phyloP scores from a whole-genome alignment of 2,329 filamentous ascomycete species.

The Helminthosporium solani region DNA sequence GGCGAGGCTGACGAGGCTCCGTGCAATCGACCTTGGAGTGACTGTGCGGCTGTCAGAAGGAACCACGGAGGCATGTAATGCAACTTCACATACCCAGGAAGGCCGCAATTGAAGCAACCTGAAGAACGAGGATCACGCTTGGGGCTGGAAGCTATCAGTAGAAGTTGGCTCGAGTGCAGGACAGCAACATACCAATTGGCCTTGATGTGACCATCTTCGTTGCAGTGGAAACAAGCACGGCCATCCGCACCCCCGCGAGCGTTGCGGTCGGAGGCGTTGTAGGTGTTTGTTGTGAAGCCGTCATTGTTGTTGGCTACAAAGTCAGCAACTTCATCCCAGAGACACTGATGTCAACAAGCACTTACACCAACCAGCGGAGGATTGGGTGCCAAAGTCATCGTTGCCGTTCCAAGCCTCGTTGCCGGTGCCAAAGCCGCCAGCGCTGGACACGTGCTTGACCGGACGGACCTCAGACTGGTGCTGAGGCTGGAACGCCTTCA shows the following conservation, averaged over 20 bases:
- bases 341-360: no score
- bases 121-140: constrained; percentile 35
- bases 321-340: neutral
- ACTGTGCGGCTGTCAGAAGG: constrained; percentile 19
- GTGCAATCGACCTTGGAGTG: constrained; percentile 20
- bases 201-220: constrained; percentile 23
- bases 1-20: constrained; percentile 12
- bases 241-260: constrained; percentile 39
- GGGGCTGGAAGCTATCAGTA: constrained; percentile 5
- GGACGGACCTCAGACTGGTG: constrained; percentile 16
- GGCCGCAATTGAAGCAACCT: constrained; percentile 22
- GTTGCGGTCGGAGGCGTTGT: neutral
- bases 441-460: constrained; percentile 8
- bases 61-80: no score
- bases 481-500: constrained; percentile 14
- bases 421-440: neutral
- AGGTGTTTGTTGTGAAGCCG: constrained; percentile 9
- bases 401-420: neutral
- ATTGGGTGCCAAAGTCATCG: constrained; percentile 2
- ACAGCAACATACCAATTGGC: constrained; percentile 19
- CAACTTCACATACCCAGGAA: constrained; percentile 23
- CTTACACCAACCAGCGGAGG: neutral
- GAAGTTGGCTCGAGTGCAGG: neutral
- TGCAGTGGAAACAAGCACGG: constrained; percentile 27
- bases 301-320: neutral